These are phyloP conservation scores for Hyaloscypha variabilis DNA, from an alignment of 495 filamentous ascomycete species.

Conservation along the genomic window DNA sequence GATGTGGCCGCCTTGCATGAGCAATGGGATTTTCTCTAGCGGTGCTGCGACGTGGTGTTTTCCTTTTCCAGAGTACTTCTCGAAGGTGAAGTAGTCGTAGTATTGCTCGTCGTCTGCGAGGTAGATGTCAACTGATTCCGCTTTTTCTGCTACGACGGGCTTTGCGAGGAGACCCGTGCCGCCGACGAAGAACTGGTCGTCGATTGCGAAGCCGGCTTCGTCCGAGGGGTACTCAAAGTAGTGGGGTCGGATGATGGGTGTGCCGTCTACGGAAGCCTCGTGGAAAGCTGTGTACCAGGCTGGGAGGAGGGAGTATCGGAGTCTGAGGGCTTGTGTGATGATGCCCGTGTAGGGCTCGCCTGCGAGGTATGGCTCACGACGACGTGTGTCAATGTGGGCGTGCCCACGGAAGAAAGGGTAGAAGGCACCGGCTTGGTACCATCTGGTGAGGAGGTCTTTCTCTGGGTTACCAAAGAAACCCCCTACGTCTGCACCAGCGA, in stretches of 20 bases:
- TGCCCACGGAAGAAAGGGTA: slow-evolving; percentile 99
- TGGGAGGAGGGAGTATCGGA: slow-evolving; percentile 88
- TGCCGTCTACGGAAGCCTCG: slow-evolving; percentile 78
- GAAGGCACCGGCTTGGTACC: slow-evolving; percentile 97
- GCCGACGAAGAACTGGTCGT: slow-evolving; percentile 92
- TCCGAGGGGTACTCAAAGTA: slow-evolving; percentile 91
- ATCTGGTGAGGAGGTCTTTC: slow-evolving; percentile 86
- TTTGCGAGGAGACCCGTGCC: slow-evolving; percentile 84
- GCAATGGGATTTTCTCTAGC: slow-evolving; percentile 79
- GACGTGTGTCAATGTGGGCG: slow-evolving; percentile 93
- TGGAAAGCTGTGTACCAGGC: slow-evolving; percentile 98
- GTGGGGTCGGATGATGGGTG: slow-evolving; percentile 86
- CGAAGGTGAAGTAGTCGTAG: slow-evolving; percentile 92
- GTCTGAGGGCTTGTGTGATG: slow-evolving; percentile 82
- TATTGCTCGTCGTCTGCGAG: slow-evolving; percentile 85
- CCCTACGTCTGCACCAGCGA: slow-evolving; percentile 93
- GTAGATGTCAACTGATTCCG: slow-evolving; percentile 76
- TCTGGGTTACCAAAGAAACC: slow-evolving; percentile 97
- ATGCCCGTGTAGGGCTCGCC: slow-evolving; percentile 84
- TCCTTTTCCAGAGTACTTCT: slow-evolving; percentile 67
- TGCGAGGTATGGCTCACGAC: slow-evolving; percentile 89
- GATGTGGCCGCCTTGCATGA: slow-evolving; percentile 92
- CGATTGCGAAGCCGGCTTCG: slow-evolving; percentile 81
- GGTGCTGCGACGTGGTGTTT: slow-evolving; percentile 74
- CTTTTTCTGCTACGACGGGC: slow-evolving; percentile 77